Evolutionary conservation across 768 basidiomycete genomes (phyloP).

Genomic region (Pilatotrama ljubarskyi): DNA sequence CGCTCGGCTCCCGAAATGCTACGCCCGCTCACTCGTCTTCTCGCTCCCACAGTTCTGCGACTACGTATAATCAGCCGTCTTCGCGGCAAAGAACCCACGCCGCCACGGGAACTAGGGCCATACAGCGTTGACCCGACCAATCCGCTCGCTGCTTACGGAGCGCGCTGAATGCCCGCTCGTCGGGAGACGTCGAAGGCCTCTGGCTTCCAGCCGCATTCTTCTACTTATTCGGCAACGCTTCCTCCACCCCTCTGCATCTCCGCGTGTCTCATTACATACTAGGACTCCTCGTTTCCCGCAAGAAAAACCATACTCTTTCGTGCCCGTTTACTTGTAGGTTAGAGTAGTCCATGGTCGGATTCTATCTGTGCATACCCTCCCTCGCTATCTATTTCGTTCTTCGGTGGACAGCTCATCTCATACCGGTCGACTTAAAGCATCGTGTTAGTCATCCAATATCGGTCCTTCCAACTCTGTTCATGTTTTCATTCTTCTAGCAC

Average conservation of each 20-base stretch:
- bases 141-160: conserved; percentile 13
- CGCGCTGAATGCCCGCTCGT: conserved; percentile 6
- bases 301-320: background rate
- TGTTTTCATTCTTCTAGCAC: conserved; percentile 2
- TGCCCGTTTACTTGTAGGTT: background rate
- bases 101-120: conserved; percentile 39
- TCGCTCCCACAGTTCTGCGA: conserved; percentile 48
- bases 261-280: background rate
- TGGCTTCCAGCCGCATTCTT: background rate
- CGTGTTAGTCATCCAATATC: background rate
- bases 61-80: conserved; percentile 60
- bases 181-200: background rate
- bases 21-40: conserved; percentile 2
- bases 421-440: background rate
- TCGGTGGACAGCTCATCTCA: background rate
- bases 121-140: conserved; percentile 13
- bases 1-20: conserved; percentile 7
- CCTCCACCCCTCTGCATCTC: background rate
- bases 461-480: background rate
- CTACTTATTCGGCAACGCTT: background rate
- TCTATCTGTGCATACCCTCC: background rate
- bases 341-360: background rate
- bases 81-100: conserved; percentile 58
- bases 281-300: background rate
- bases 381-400: background rate